A percentile compares a stretch with the other conserved stretches of the same genome.
Conservation (phyloP, 2,329 filamentous ascomycete species). For the Pleoardoris graminearum region DNA sequence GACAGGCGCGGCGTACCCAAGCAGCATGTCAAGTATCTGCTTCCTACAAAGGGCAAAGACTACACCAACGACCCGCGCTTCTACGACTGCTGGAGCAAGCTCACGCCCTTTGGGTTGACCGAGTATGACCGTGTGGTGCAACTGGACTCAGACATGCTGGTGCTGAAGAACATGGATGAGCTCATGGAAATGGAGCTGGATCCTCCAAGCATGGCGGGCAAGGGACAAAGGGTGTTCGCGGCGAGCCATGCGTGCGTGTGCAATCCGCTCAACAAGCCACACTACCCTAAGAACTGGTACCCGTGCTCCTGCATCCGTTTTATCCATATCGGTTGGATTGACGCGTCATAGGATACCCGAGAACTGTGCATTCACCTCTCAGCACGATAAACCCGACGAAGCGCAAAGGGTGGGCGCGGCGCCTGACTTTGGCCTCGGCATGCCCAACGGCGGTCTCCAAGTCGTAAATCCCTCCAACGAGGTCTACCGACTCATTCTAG, state of each 20-base stretch:
- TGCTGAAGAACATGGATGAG: constrained; percentile 85
- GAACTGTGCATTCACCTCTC: constrained; percentile 65
- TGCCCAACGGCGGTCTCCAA: constrained; percentile 64
- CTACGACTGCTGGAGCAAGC: constrained; percentile 88
- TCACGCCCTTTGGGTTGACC: constrained; percentile 74
- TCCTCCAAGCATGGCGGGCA: constrained; percentile 54
- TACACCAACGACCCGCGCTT: constrained; percentile 80
- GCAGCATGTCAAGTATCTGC: constrained; percentile 71
- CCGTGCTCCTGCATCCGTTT: neutral
- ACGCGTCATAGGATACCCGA: constrained; percentile 50
- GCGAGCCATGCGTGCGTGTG: constrained; percentile 84
- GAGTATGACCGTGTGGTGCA: constrained; percentile 81
- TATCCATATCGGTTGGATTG: neutral
- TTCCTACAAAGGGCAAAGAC: constrained; percentile 67
- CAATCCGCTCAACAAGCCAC: constrained; percentile 75
- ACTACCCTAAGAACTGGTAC: constrained; percentile 77
- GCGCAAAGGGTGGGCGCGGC: constrained; percentile 59
- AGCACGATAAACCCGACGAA: constrained; percentile 55
- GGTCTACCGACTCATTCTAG: constrained; percentile 57
- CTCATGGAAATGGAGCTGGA: constrained; percentile 83
- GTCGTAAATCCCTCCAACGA: constrained; percentile 62
- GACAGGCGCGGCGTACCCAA: constrained; percentile 69
- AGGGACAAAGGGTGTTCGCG: constrained; percentile 72
- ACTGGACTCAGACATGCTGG: constrained; percentile 87
- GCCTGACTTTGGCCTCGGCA: constrained; percentile 56